Conservation (phyloP, 2,329 filamentous ascomycete genomes). For the Penicillium nordicum region DNA sequence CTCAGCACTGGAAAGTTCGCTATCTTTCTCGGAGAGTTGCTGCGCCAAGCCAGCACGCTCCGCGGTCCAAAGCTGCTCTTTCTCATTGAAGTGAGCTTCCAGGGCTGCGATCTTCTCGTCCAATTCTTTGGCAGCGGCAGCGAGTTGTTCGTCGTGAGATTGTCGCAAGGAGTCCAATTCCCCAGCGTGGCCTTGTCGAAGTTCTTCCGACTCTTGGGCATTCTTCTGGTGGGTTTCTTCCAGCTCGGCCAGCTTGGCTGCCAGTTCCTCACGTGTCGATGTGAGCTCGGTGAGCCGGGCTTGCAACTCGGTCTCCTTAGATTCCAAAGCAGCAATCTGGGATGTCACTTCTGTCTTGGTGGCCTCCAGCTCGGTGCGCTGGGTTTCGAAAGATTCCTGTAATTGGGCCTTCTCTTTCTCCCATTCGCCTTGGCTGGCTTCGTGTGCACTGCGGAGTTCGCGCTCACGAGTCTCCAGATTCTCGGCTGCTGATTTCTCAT, state of each 20-base stretch:
- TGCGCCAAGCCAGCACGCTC: conserved; percentile 32
- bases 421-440: conserved; percentile 34
- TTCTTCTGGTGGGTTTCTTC: conserved; percentile 30
- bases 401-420: conserved; percentile 40
- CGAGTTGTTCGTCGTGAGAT: conserved; percentile 27
- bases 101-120: conserved; percentile 28
- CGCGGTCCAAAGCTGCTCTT: conserved; percentile 34
- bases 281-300: conserved; percentile 28
- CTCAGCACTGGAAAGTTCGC: conserved; percentile 42
- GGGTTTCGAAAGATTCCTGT: conserved; percentile 33
- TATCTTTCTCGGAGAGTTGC: conserved; percentile 42
- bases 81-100: conserved; percentile 27
- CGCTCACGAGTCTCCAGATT: conserved; percentile 39
- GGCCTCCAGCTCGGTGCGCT: conserved; percentile 37
- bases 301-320: conserved; percentile 34
- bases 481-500: conserved; percentile 40
- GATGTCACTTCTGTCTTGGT: conserved; percentile 29
- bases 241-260: conserved; percentile 30
- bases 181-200: conserved; percentile 23
- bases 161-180: conserved; percentile 27
- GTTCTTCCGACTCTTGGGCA: conserved; percentile 25
- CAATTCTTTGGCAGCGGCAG: conserved; percentile 22
- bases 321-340: conserved; percentile 35
- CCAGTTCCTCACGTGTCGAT: conserved; percentile 26
- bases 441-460: conserved; percentile 43